phyloP scores from a whole-genome alignment of 441 rosid genomes.

The Monsonia emarginata region DNA sequence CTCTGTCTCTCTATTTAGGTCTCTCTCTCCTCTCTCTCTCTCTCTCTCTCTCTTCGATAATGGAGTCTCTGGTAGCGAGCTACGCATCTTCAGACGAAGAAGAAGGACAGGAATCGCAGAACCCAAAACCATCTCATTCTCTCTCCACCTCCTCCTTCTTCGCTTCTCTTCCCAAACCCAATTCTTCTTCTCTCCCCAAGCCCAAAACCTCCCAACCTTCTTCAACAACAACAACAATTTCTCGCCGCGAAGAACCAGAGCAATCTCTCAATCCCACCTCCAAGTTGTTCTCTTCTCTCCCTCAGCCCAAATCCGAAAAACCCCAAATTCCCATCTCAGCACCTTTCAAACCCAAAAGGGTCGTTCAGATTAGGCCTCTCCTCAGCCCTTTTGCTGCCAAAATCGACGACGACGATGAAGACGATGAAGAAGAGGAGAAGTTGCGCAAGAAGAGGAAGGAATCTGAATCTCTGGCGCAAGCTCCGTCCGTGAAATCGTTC shows the following conservation, averaged over 20 bases:
- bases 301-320: conserved; percentile 42
- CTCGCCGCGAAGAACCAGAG: conserved; percentile 4
- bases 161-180: conserved; percentile 7
- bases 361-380: conserved; percentile 65
- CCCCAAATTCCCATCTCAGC: conserved; percentile 13
- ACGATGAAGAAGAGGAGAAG: conserved; percentile 35
- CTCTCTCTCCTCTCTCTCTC: background rate
- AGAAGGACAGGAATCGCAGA: conserved; percentile 20
- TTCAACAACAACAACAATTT: conserved; percentile 16
- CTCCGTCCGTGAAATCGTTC: conserved; percentile 51
- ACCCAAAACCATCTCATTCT: conserved; percentile 8
- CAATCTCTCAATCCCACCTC: conserved; percentile 12
- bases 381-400: conserved; percentile 21
- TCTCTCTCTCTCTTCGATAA: conserved; percentile 7
- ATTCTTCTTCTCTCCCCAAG: conserved; percentile 14
- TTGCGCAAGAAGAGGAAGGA: conserved; percentile 35
- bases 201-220: conserved; percentile 19
- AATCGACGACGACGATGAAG: conserved; percentile 41
- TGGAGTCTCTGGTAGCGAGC: conserved; percentile 71
- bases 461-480: conserved; percentile 18
- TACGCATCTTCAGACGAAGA: conserved; percentile 79
- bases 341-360: conserved; percentile 32
- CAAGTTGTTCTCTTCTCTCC: conserved; percentile 44
- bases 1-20: background rate
- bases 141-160: conserved; percentile 1